Evolutionary conservation across 305 asterid genomes (phyloP), one percentile per base, ranked within the genome.

Genomic region (Salvia sclarea): DNA sequence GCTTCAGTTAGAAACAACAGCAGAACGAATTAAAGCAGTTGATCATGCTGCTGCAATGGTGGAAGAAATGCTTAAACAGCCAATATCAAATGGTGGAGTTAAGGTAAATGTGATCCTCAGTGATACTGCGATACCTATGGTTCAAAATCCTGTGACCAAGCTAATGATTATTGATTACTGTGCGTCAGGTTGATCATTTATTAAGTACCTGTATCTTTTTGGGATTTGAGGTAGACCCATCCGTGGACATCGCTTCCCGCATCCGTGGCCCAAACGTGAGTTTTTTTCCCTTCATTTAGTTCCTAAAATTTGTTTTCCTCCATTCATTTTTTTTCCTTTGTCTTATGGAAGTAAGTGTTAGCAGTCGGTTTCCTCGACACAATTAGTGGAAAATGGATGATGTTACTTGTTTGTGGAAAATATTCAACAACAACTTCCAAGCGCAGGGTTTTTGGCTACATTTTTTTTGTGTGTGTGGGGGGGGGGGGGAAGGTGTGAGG

Each of bases 261-360:
- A 92, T 95, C 79, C 92, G 97, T 71, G 99, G 99, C 63, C 98
- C 99, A 81, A 88, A 89, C 80, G 99, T 95, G 88, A 88, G 99
- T 70, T 77, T 69, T 73, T 28, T 35, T 56, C 63, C 55, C 43
- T 62, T 63, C 59, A 49, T 66, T 61, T 61, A 25, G 49, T 61
- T 70, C 53, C 61, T 59, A 37, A 61, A 61, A 38, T 22, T 64
- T 24, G 41, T 40, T 78, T 56, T 50, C 31, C 30, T 8, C 57
- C 38, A 1, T 17, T 16, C 47, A 0, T 45, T 35, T 18, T 61
- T 53, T 22, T 37, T 74, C 28, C 10, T 13, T 64, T 53, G 30
- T 57, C 55, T 30, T 56, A 21, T 65, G 49, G 59, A 43, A 68
- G 58, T 43, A 47, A 62, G 31, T 28, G 49, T 47, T 37, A 49